Base-by-base conservation (phyloP, 2,329 filamentous ascomycete species). In the Furcasterigmium sp. region DNA sequence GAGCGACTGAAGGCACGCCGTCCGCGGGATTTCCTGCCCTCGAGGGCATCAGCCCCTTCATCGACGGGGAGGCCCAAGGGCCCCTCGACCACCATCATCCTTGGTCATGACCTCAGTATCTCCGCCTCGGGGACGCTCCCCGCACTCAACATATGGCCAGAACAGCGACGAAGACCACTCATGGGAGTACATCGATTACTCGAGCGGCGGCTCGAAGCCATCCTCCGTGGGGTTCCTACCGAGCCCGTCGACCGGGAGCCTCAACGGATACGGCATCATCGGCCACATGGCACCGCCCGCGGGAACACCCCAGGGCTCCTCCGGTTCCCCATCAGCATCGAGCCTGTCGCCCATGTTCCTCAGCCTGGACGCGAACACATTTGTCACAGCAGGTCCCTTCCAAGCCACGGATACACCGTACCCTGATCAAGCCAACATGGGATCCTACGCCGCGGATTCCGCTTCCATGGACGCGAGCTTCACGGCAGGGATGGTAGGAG, bases 231-330 rank as follows among this genome's bases (percentile, higher is more conserved):
- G 64, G 15, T 72, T 76, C 46, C 58, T 73, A 15, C 66, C 70
- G 20, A 76, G 75, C 48, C 75, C 76, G 5, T 68, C 67, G 10
- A 74, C 67, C 51, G 66, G 68, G 13, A 78, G 75, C 46, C 56
- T 78, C 51, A 68, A 65, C 29, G 74, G 75, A 18, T 79, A 70
- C 58, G 65, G 64, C 11, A 57, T 78, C 35, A 57, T 78, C 37
- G 64, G 67, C 23, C 65, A 67, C 48, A 51, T 56, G 14, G 57
- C 55, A 20, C 55, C 51, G 28, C 32, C n/a, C n/a, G 32, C 32
- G 5, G 32, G n/a, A 10, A 18, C n/a, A 5, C 17, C 32, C 2
- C 32, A 35, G 8, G n/a, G 32, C n/a, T 35, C 32, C 7, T 10
- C 17, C 10, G 32, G n/a, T 4, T 35, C 32, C 5, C 32, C 32